A percentile compares a stretch with the other conserved stretches of the same genome.
phyloP scores from a whole-genome alignment of 176 grass and related monocot species.

The Avena atlantica region DNA sequence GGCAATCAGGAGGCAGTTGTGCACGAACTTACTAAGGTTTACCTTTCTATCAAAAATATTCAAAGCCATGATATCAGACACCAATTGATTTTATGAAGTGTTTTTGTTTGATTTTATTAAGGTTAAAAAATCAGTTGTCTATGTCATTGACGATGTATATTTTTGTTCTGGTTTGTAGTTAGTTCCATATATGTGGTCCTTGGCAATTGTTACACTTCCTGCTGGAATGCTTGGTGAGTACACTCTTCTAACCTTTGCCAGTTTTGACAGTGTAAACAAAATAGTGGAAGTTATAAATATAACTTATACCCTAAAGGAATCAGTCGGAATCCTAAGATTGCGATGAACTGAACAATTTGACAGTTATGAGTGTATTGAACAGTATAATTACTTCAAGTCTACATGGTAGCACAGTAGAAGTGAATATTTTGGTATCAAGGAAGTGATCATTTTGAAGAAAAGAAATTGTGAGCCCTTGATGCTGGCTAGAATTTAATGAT shows the following conservation, averaged over 20 bases:
- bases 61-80: neutral
- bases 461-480: too few relatives aligned
- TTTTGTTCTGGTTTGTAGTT: conserved; percentile 45
- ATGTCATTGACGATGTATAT: conserved; percentile 19
- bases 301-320: conserved; percentile 12
- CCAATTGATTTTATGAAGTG: conserved; percentile 13
- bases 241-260: neutral
- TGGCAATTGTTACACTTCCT: conserved; percentile 71
- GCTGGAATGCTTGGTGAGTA: conserved; percentile 63
- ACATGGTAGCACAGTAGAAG: too few relatives aligned
- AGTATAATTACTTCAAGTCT: too few relatives aligned
- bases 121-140: neutral
- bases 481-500: too few relatives aligned
- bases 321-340: conserved; percentile 7
- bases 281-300: neutral
- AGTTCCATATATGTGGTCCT: conserved; percentile 66
- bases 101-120: conserved; percentile 1
- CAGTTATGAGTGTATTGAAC: neutral
- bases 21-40: conserved; percentile 57
- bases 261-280: conserved; percentile 6
- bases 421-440: too few relatives aligned
- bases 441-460: too few relatives aligned
- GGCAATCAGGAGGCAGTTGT: conserved; percentile 40
- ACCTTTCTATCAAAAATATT: conserved; percentile 2
- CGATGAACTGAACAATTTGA: conserved; percentile 15